Evolutionary conservation across 2,329 filamentous ascomycete genomes (phyloP), one percentile per base, ranked within the genome.

Genomic region (Akanthomyces lecanii): DNA sequence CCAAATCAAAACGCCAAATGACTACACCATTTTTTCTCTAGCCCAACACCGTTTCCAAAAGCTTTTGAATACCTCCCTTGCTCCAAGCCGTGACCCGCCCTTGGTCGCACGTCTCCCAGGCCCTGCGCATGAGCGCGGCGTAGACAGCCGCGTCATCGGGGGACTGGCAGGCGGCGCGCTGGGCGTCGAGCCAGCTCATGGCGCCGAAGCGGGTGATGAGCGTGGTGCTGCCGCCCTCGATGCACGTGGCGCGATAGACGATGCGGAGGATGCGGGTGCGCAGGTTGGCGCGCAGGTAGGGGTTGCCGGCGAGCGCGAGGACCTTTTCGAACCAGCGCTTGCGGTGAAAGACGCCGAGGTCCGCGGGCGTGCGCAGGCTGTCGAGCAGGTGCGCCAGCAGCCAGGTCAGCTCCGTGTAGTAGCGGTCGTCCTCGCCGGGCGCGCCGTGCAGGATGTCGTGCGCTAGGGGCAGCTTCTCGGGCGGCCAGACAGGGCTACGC

Each of bases 161-260:
- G 2, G 67, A 65, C 2, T 68, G 73, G 57, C 77, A 79, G 3
- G 78, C 74, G 4, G 80, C 81, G 42, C 83, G 73, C 68, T 86
- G 85, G 64, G 84, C 82, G 64, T 88, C 82, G 10, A 94, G 79
- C 92, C 92, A 96, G 67, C 84, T 88, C 60, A 94, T 73, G 23
- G 90, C 78, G 18, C 90, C 91, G 50, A 89, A 87, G 63, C 92
- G 81, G 1, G 92, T 96, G 44, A 92, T 82, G 52, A 96, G 79
- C n/a, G 89, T 94, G 5, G 88, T 90, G 73, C 89, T 91, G 1
- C 90, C 92, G 1, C 84, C 87, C 36, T 87, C 83, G 38, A 93
- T 84, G 52, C 81, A 82, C 0, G 86, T 87, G 3, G 88, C 86
- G 47, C 89, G 82, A 69, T 88, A 88, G 18, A 96, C 67, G 25